These are phyloP conservation scores for Scutellospora calospora DNA, from an alignment of 371 early-diverging fungal genomes.

Conservation along the genomic window DNA sequence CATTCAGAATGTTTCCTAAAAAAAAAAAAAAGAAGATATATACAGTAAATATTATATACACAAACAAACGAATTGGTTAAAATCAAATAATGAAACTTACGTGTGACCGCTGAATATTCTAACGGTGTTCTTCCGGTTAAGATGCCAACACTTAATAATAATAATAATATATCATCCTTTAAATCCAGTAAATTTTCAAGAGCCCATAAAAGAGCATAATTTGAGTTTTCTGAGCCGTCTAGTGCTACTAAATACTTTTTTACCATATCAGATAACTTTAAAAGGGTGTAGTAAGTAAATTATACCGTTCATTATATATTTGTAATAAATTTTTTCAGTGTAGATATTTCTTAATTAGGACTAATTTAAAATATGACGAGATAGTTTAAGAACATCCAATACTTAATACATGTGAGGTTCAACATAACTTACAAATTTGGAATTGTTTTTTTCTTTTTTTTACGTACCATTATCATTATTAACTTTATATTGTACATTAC, in stretches of 20 bases:
- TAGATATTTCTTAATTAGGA: no score
- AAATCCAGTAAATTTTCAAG: conserved; percentile 22
- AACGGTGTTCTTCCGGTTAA: neutral
- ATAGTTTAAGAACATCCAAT: no score
- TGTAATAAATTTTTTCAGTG: no score
- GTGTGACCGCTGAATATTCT: conserved; percentile 35
- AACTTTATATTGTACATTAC: no score
- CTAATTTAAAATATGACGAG: no score
- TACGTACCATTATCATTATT: no score
- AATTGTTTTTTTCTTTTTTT: no score
- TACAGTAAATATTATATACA: no score
- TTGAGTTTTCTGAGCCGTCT: conserved; percentile 30
- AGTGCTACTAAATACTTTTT: conserved; percentile 10
- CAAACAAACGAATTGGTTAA: neutral
- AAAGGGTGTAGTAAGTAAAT: no score
- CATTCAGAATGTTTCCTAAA: conserved; percentile 20
- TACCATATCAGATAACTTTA: conserved; percentile 4
- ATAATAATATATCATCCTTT: neutral
- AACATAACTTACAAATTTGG: no score
- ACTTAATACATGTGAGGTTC: no score
- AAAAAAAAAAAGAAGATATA: neutral
- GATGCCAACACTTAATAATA: conserved; percentile 30
- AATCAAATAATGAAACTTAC: neutral
- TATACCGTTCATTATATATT: no score
- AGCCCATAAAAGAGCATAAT: conserved; percentile 21